Evolutionary conservation across 140 eudicot species (phyloP).

Genomic region (Eryngium alpinum): DNA sequence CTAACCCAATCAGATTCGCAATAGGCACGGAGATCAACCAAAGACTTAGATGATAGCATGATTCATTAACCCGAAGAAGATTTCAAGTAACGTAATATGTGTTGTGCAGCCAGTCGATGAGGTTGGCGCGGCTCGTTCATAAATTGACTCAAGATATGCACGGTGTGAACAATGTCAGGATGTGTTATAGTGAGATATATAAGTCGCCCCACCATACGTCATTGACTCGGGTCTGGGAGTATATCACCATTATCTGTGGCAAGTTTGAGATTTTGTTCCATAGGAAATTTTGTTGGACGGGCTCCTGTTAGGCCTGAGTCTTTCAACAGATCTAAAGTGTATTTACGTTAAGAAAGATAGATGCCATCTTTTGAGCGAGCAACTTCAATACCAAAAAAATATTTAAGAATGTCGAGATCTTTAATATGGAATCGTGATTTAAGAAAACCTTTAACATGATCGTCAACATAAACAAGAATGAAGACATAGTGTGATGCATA

Average conservation of each 20-base stretch:
- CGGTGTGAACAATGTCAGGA: not conserved
- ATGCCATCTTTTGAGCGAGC: not conserved
- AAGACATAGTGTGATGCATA: not conserved
- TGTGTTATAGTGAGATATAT: constrained; percentile 1
- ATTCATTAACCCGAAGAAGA: not conserved
- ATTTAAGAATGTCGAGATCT: not conserved
- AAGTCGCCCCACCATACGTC: constrained; percentile 3
- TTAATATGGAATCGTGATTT: not conserved
- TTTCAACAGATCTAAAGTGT: not conserved
- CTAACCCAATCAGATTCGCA: constrained; percentile 14
- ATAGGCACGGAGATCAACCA: not conserved
- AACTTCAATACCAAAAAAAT: constrained; percentile 16
- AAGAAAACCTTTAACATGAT: too few species aligned
- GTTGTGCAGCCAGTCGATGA: not conserved
- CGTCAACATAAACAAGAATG: too few species aligned
- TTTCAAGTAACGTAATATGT: constrained; percentile 1
- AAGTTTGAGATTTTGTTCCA: not conserved
- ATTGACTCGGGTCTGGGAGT: too few species aligned
- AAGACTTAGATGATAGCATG: not conserved
- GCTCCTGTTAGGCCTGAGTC: not conserved
- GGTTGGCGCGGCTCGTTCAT: not conserved
- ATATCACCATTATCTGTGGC: too few species aligned
- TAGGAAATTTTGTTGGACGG: not conserved
- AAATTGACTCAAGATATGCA: not conserved
- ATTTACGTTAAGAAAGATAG: constrained; percentile 1